Evolutionary conservation across 2,329 filamentous ascomycete species (phyloP), one percentile per base, ranked within the genome.

Genomic region (Ploettnerulaceae sp.): DNA sequence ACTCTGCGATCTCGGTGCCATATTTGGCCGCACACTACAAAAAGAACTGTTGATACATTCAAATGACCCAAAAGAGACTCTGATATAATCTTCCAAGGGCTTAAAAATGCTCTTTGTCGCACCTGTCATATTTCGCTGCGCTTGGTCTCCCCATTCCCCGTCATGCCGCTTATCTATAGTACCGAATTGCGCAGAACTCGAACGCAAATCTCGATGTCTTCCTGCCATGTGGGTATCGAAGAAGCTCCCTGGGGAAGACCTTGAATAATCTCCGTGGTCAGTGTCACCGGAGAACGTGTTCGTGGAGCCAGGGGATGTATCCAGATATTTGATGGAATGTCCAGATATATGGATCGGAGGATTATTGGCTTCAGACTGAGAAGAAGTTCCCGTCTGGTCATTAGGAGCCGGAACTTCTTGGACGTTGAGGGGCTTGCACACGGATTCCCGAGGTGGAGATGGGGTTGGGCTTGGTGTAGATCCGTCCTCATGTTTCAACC

Each of bases 11-110:
- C 40, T 53, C 38, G 49, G 59, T 52, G 45, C 59, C 58, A 54
- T 61, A 3, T 48, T 48, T 22, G 69, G 69, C 35, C 75, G 73
- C 35, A 70, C 66, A 1, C 75, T 75, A 28, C 75, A 69, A 61
- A 95, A 95, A 0, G 89, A 90, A 11, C 71, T 72, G 62, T 93
- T 94, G n/a, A 95, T 67, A 53, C 77, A 82, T 42, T 84, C 75
- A 55, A 81, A 81, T 0, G 82, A 81, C 45, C 77, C 75, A 58
- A 94, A 86, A 56, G 77, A 84, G 15, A 69, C 65, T 39, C 81
- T 69, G 31, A 95, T 75, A 60, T 93, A 91, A 51, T 89, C 84
- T 66, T 95, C 88, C 11, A 95, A 63, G 4, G 75, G 74, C 50
- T 78, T 82, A 64, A 95, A 95, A 8, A 91, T 79, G 28, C 70